phyloP scores from a whole-genome alignment of 2,329 filamentous ascomycete genomes.

The Neopestalotiopsis clavispora region DNA sequence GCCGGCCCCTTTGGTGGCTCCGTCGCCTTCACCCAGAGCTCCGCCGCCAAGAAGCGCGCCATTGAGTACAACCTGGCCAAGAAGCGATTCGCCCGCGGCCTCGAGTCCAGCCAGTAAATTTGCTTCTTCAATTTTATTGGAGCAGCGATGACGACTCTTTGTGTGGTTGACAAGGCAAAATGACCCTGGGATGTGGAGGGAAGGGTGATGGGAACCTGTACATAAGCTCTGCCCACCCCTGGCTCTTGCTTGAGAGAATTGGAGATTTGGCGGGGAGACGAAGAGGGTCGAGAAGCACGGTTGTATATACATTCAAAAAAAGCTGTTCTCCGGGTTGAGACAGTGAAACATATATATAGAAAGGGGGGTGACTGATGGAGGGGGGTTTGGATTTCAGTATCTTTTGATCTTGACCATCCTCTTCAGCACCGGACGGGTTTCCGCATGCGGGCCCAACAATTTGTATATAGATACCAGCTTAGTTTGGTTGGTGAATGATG shows the following conservation, averaged over 20 bases:
- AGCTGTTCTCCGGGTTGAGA: conserved; percentile 11
- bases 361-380: background rate
- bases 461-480: conserved; percentile 12
- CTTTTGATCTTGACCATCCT: conserved; percentile 7
- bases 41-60: conserved; percentile 61
- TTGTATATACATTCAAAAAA: conserved; percentile 6
- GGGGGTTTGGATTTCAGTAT: background rate
- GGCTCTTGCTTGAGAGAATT: background rate
- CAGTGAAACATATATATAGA: conserved; percentile 10
- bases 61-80: conserved; percentile 51
- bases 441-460: background rate
- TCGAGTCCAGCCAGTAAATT: conserved; percentile 17
- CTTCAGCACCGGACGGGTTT: background rate
- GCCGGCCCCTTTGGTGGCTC: conserved; percentile 69
- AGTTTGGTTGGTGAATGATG: conserved; percentile 9
- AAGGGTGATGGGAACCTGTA: conserved; percentile 12
- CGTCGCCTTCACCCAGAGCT: conserved; percentile 64
- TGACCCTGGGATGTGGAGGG: background rate
- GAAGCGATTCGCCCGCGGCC: conserved; percentile 28
- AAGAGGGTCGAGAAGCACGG: background rate
- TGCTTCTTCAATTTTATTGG: too few species aligned
- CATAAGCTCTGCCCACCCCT: conserved; percentile 5
- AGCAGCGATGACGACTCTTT: too few species aligned
- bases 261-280: background rate
- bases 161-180: too few species aligned